phyloP scores from a whole-genome alignment of 2,329 filamentous ascomycete species.

The Neocucurbitaria cava region DNA sequence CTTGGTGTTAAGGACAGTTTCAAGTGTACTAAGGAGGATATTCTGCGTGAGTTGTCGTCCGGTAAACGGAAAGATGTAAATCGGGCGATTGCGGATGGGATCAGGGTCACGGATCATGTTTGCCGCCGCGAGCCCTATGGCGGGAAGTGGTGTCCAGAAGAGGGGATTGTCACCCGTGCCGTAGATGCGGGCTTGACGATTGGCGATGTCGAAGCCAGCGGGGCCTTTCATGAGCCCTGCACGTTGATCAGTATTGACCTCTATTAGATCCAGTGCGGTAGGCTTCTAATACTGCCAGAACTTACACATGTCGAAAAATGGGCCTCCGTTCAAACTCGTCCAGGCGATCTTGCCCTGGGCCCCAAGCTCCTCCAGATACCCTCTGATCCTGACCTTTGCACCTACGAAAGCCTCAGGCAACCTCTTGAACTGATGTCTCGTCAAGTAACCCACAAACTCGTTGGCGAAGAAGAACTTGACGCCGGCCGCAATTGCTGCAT shows the following conservation, averaged over 20 bases:
- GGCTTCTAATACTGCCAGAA: neutral
- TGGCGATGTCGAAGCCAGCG: constrained; percentile 43
- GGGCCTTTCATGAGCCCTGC: constrained; percentile 48
- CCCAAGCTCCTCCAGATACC: constrained; percentile 33
- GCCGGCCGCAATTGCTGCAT: constrained; percentile 42
- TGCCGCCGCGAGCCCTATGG: constrained; percentile 32
- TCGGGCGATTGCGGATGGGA: constrained; percentile 30
- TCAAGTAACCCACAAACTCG: constrained; percentile 41
- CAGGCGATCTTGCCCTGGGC: constrained; percentile 33
- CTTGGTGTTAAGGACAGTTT: constrained; percentile 22
- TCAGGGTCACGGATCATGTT: constrained; percentile 40
- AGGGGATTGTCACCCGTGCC: constrained; percentile 37
- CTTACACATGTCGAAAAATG: constrained; percentile 49
- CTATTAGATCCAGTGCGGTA: neutral
- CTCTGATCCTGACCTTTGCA: constrained; percentile 33
- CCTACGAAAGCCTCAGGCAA: constrained; percentile 37
- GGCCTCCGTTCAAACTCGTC: constrained; percentile 44
- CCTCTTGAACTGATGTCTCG: constrained; percentile 29
- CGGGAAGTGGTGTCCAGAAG: constrained; percentile 41
- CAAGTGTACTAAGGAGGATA: constrained; percentile 31
- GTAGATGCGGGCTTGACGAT: constrained; percentile 42
- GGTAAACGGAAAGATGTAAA: constrained; percentile 37
- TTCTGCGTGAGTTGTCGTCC: constrained; percentile 33
- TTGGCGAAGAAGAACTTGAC: constrained; percentile 45
- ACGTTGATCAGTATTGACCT: neutral